Base-by-base conservation (phyloP, 441 rosid genomes). In the Brassica hybrid region DNA sequence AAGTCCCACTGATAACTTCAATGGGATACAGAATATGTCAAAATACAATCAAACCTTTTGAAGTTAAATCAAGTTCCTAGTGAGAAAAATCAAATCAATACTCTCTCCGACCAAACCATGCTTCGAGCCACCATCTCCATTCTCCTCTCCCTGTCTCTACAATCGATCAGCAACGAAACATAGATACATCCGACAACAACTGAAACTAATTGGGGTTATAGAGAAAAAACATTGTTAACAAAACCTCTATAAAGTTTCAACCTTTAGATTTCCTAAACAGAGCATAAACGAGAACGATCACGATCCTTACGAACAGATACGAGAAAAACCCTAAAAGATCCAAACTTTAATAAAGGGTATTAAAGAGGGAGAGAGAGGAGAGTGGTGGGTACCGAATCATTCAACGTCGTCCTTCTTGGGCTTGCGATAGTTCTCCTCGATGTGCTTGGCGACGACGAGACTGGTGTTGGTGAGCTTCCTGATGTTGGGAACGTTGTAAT, bases 401-500 rank as follows among this genome's bases (percentile, higher is more conserved):
- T 84, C 87, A 5, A 34, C 85, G 76, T 77, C 84, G 14, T 71
- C 81, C 71, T 84, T 85, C 79, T 86, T 88, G 57, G 94, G 94
- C 82, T 85, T 88, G 54, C 91, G 83, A 23, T 89, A 84, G 7
- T 67, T 84, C 81, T 88, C 92, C 52, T 93, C 94, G 76, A 85
- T 69, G 87, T 83, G 92, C 67, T 88, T 87, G 80, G 86, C 88
- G 16, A 84, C 75, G 75, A 85, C 12, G 63, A 85, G 48, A 36
- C 86, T 88, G 10, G 92, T 85, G 68, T 63, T 71, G 6, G 86
- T 64, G 65, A 91, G 83, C 86, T 84, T 86, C 81, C 62, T 84
- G 19, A 89, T 67, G 74, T 87, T 83, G 0, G 96, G 96, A 11
- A 88, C 89, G 82, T 78, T 74, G 89, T 88, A 90, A 83, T 89